Evolutionary conservation across 805 yeast genomes (phyloP), one percentile per base, ranked within the genome.

Genomic region (Komagataella pseudopastoris): DNA sequence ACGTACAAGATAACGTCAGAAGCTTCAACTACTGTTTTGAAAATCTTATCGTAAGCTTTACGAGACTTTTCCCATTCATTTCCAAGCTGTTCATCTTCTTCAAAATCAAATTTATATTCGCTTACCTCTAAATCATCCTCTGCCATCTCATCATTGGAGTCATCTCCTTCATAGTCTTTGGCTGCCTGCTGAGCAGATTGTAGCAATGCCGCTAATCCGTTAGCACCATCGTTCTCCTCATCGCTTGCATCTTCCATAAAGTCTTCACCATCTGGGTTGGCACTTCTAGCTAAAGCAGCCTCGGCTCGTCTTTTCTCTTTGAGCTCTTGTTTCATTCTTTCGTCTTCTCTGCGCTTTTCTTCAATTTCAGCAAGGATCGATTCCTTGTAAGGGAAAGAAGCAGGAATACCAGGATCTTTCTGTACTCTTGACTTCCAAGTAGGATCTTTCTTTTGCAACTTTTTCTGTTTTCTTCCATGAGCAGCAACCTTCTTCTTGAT

Each of bases 401-500:
- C 73, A 52, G 99, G 99, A 59, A 93, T 91, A 57, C 98, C 98
- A 8, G 91, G 90, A 65, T 90, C 97, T 69, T 88, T 91, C 61
- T 79, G 80, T 52, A 70, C 69, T 61, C 82, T 81, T 16, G 96
- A 86, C 65, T 79, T 88, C 99, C 99, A 93, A 14, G 98, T 93
- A 3, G 80, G 80, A 66, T 91, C 97, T 63, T 80, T 89, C 76
- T 93, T 93, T 17, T 96, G 77, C 23, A 65, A 57, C 70, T 93
- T 93, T 60, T 75, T 78, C 65, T 86, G 85, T 64, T 93, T 93
- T 68, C 95, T 81, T 56, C 84, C 77, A 60, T 90, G 91, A 6
- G 98, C 96, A 46, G 91, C 78, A 2, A 96, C 90, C 70, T 93
- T 93, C 79, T 89, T 93, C 73, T 88, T 85, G 65, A 93, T 89